Conservation (phyloP, 139 green algal genomes). For the Picochlorum sp. region DNA sequence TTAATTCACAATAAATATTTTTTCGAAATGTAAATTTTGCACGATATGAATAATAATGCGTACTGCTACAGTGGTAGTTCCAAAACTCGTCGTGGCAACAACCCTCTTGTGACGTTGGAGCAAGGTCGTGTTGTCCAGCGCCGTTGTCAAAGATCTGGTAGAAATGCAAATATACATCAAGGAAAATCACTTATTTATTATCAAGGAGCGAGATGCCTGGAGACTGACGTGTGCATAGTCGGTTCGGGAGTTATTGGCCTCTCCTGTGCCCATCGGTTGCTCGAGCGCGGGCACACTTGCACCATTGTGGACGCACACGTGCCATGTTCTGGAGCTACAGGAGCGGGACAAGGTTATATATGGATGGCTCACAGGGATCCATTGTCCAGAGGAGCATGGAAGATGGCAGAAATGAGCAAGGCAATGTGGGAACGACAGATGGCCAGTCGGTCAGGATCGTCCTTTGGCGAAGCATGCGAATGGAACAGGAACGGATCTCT, state of each 20-base stretch:
- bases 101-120: too few species aligned
- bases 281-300: background rate
- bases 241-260: slow-evolving; percentile 24
- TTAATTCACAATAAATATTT: too few species aligned
- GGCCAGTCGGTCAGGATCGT: background rate
- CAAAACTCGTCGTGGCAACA: too few species aligned
- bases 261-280: background rate
- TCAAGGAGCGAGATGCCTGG: too few species aligned
- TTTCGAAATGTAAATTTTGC: too few species aligned
- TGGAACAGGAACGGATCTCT: slow-evolving; percentile 40
- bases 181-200: too few species aligned
- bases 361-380: slow-evolving; percentile 52
- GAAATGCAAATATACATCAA: too few species aligned
- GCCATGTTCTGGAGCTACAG: slow-evolving; percentile 10
- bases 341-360: slow-evolving; percentile 60
- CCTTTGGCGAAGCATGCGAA: background rate
- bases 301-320: slow-evolving; percentile 6
- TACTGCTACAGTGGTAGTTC: too few species aligned
- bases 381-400: slow-evolving; percentile 23
- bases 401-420: slow-evolving; percentile 33
- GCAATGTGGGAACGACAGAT: slow-evolving; percentile 31
- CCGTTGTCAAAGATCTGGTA: too few species aligned
- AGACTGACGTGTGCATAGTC: slow-evolving; percentile 17
- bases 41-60: too few species aligned
- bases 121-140: too few species aligned